phyloP scores from a whole-genome alignment of 2,329 filamentous ascomycete genomes.

The Curvularia hawaiiensis region DNA sequence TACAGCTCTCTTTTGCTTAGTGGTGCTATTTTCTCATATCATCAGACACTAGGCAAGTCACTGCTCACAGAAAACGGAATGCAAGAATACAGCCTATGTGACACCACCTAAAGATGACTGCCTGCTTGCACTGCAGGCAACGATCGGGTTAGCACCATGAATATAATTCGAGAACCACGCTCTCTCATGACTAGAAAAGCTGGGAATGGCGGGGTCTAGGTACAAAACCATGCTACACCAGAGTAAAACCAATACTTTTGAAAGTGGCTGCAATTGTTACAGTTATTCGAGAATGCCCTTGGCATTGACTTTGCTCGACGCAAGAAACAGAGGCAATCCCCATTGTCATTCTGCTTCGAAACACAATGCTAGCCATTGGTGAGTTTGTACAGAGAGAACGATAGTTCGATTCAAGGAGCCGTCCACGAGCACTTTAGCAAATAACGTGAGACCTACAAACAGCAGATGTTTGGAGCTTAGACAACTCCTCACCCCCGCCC shows the following conservation, averaged over 20 bases:
- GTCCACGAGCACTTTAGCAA: neutral
- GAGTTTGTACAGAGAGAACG: neutral
- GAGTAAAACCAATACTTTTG: no score
- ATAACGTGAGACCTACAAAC: neutral
- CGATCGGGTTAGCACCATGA: neutral
- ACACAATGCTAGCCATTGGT: neutral
- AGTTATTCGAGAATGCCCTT: conserved; percentile 5
- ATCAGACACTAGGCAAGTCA: neutral
- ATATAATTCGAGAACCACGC: no score
- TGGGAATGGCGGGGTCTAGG: no score
- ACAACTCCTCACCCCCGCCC: no score
- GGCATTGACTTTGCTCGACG: neutral
- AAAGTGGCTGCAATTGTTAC: no score
- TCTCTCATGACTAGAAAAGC: no score
- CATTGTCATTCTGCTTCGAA: neutral
- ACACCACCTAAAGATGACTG: neutral
- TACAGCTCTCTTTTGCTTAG: no score
- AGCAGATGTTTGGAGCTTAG: no score
- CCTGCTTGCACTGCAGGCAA: neutral
- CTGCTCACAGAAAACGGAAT: neutral
- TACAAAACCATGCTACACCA: no score
- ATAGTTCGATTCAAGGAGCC: neutral
- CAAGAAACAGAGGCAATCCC: neutral
- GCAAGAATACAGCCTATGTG: neutral
- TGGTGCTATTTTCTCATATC: neutral